Base-by-base conservation (phyloP, 352 stramenopile genomes). In the Phytophthora citrophthora region DNA sequence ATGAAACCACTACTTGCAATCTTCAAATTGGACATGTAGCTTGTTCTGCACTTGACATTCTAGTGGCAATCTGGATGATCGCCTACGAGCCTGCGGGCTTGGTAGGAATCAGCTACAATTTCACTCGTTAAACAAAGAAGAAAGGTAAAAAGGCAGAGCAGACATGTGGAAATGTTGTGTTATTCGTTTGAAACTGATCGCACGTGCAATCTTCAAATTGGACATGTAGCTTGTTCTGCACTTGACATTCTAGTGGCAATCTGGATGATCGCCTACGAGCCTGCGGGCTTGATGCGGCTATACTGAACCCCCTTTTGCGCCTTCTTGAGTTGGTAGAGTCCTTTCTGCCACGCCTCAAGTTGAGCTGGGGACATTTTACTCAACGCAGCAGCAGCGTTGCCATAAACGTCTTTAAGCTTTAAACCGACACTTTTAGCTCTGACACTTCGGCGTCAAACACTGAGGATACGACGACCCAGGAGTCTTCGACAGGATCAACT, bases 401-500 rank as follows among this genome's bases (percentile, higher is more conserved):
- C 34, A 7, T 3, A 5, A 16, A 16, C 12, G 7, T 16, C 15
- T 9, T 7, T 9, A 20, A 18, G 12, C 12, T 9, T 16, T 16
- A 40, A 40, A 8, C 34, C 34, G 15, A 16, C 4, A 5, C 6
- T 13, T 18, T 46, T 5, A 34, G 24, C 29, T 50, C 55, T 4
- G 55, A 56, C 3, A 47, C 55, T 34, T 56, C 55, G 18, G 43
- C 49, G 20, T 48, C 39, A 4, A 58, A 18, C 38, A 58, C 36
- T 8, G 50, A 48, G 13, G 39, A 41, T n/a, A 23, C 23, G 7
- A 52, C 27, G 26, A 57, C 34, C 13, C 29, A 47, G 32, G 32
- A 62, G 20, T 54, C 54, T 24, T 41, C 54, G 43, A 24, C 18
- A n/a, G 54, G 54, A 24, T 64, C 56, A 9, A 39, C 44, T 12